These are phyloP conservation scores for Metschnikowia corniflorae DNA, from an alignment of 805 yeast genomes.

Conservation along the genomic window DNA sequence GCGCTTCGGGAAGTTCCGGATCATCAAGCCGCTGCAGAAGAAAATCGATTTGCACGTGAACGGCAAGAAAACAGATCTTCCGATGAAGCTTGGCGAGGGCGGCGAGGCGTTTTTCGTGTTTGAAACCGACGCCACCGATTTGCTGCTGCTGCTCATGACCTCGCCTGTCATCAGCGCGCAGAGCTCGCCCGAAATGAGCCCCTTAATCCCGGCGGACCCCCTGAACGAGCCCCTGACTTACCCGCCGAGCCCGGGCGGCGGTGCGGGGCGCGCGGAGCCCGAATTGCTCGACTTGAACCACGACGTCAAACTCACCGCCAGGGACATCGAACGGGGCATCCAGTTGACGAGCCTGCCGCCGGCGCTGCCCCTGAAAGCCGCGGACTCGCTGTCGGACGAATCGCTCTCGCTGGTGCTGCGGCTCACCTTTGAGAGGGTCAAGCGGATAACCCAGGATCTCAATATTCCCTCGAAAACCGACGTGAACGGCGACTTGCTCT, in stretches of 20 bases:
- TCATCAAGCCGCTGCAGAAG: constrained; percentile 91
- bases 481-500: constrained; percentile 81
- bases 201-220: constrained; percentile 13
- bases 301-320: constrained; percentile 7
- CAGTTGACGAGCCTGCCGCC: constrained; percentile 16
- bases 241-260: background rate
- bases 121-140: constrained; percentile 61
- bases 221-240: too few species aligned
- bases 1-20: constrained; percentile 90
- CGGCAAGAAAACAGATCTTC: constrained; percentile 73
- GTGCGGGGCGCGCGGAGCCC: constrained; percentile 19
- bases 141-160: constrained; percentile 76
- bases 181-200: constrained; percentile 54
- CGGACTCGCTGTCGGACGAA: constrained; percentile 20
- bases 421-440: constrained; percentile 55
- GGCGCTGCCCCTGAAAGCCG: constrained; percentile 4
- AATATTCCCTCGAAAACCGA: constrained; percentile 88
- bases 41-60: constrained; percentile 87
- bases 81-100: constrained; percentile 96
- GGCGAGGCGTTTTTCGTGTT: constrained; percentile 98
- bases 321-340: constrained; percentile 31
- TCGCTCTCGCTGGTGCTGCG: constrained; percentile 12
- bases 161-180: constrained; percentile 77
- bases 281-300: constrained; percentile 37
- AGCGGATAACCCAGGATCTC: constrained; percentile 60